Evolutionary conservation across 148 eudicot genomes (phyloP), one percentile per base, ranked within the genome.

Genomic region (Salicornia ramosissima): DNA sequence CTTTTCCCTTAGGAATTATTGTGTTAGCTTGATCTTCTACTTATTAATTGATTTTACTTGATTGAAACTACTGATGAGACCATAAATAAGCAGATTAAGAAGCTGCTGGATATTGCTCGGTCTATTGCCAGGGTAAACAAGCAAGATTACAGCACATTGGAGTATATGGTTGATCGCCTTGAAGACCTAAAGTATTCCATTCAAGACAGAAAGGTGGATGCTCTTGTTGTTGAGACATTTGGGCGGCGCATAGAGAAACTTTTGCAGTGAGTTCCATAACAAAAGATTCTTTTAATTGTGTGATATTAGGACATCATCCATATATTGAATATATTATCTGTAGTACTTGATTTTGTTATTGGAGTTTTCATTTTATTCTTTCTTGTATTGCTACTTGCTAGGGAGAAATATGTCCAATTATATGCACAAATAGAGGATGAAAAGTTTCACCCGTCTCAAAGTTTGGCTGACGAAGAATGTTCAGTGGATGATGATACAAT

Each of bases 161-260:
- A 87, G 82, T 84, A 73, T 77, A 83, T 95, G 90, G 83, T 87
- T 73, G 85, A 80, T 60, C 82, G 83, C 70, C 83, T 95, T 50
- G 97, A 87, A 36, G 99, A 95, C 76, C 91, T 95, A 47, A 89
- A 95, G 81, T 95, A 95, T 79, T 83, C 96, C 74, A 91, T 95
- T 58, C 91, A 95, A 67, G 97, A 95, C 73, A 86, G 99, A 72
- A 95, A 91, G 80, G 96, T 95, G 82, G 99, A 95, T 81, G 99
- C 91, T 73, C 97, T 95, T 77, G 91, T 95, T 75, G 97, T 95
- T 45, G 97, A 91, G 82, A 95, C 99, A 51, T 95, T 95, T 80
- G 99, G 99, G 75, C 87, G 97, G 79, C 91, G 96, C 70, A 87
- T 89, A 75, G 99, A 95, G 75, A 91, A 91, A 77, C 84, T 91